Percentiles rank a stretch among this genome's conserved stretches.
phyloP scores from a whole-genome alignment of 495 filamentous ascomycete species.

The Neurospora discreta region DNA sequence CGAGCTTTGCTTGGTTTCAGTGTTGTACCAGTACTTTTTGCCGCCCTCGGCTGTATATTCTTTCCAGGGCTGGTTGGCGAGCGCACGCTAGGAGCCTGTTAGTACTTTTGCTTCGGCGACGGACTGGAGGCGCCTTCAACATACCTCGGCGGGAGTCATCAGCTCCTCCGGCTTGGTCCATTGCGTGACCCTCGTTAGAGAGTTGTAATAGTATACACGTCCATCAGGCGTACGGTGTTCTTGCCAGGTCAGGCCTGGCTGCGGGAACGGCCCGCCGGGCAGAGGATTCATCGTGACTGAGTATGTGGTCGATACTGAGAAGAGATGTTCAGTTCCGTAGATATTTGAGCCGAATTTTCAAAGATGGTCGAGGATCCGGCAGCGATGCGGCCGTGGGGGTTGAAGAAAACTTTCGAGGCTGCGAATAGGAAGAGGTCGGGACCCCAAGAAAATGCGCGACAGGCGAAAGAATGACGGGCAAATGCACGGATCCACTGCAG shows the following conservation, averaged over 20 bases:
- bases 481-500: not conserved
- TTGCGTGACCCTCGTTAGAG: slow-evolving; percentile 74
- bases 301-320: not conserved
- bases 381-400: not conserved
- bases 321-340: not conserved
- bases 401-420: not conserved
- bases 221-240: slow-evolving; percentile 78
- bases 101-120: not conserved
- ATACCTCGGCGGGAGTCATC: slow-evolving; percentile 79
- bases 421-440: not conserved
- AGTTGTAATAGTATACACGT: slow-evolving; percentile 87
- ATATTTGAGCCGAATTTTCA: not conserved
- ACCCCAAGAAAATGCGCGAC: not conserved
- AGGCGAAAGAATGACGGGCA: not conserved
- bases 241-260: slow-evolving; percentile 55
- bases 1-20: slow-evolving; percentile 79
- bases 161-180: slow-evolving; percentile 89
- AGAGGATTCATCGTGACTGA: slow-evolving; percentile 50
- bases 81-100: slow-evolving; percentile 48
- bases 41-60: slow-evolving; percentile 81
- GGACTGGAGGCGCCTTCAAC: slow-evolving; percentile 2
- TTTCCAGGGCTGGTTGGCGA: slow-evolving; percentile 81
- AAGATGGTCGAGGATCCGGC: not conserved
- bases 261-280: slow-evolving; percentile 38
- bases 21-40: slow-evolving; percentile 89